Evolutionary conservation across 1,284 basidiomycete species (phyloP).

Genomic region (Naganishia liquefaciens): DNA sequence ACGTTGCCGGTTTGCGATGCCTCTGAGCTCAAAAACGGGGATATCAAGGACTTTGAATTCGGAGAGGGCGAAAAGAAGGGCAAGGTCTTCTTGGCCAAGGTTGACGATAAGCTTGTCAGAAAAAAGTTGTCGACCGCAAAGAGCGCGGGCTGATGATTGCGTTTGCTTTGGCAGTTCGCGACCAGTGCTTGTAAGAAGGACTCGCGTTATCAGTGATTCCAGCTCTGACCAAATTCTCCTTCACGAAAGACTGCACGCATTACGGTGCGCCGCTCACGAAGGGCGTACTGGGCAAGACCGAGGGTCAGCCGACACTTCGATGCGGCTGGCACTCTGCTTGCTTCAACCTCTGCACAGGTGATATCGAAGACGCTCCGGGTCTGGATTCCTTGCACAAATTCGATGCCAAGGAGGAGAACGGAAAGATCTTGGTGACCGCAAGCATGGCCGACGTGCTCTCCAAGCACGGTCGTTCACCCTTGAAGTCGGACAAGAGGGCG

Average conservation of each 20-base stretch:
- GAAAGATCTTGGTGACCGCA: conserved; percentile 76
- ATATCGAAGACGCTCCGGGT: conserved; percentile 83
- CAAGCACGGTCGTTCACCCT: conserved; percentile 65
- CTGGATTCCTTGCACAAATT: conserved; percentile 81
- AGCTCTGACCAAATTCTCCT: conserved; percentile 71
- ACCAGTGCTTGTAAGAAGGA: conserved; percentile 33
- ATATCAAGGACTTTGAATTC: conserved; percentile 76
- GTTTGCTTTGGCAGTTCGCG: not conserved
- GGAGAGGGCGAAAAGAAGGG: conserved; percentile 57
- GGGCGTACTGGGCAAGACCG: conserved; percentile 8
- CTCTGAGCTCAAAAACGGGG: conserved; percentile 69
- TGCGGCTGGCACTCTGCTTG: conserved; percentile 94
- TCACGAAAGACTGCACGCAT: conserved; percentile 79
- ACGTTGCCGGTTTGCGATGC: conserved; percentile 45
- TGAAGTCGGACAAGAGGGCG: conserved; percentile 26
- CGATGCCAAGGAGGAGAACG: conserved; percentile 64
- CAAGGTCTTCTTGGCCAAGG: conserved; percentile 75
- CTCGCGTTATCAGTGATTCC: conserved; percentile 25
- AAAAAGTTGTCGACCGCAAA: not conserved
- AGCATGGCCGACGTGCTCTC: conserved; percentile 67
- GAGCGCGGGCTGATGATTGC: not conserved
- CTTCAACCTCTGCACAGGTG: conserved; percentile 74
- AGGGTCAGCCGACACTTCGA: conserved; percentile 43
- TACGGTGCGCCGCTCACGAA: conserved; percentile 65
- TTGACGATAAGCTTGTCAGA: conserved; percentile 63